phyloP scores from a whole-genome alignment of 371 early-diverging fungal species.

The Cokeromyces recurvatus region DNA sequence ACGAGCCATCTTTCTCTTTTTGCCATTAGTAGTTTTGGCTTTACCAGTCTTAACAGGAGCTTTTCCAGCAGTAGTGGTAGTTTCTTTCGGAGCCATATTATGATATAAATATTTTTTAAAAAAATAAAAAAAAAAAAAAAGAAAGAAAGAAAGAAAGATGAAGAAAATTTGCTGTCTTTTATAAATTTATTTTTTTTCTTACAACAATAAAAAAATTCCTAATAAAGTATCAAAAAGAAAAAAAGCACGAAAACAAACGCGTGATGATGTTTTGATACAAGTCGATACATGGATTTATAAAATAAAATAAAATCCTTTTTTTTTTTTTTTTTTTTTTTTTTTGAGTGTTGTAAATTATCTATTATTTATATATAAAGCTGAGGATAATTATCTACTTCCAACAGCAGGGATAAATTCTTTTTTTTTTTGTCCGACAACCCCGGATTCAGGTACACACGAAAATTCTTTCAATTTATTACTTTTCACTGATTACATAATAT shows the following conservation, averaged over 20 bases:
- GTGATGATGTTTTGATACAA: too few relatives aligned
- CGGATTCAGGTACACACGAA: too few relatives aligned
- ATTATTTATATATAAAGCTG: too few relatives aligned
- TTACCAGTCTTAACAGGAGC: slow-evolving; percentile 10
- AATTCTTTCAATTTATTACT: too few relatives aligned
- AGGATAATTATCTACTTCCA: too few relatives aligned
- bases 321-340: too few relatives aligned
- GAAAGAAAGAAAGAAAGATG: background rate
- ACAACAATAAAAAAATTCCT: background rate
- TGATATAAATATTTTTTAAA: background rate
- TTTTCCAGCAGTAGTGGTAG: slow-evolving; percentile 9
- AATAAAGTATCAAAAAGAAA: background rate
- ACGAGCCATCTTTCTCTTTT: slow-evolving; percentile 62
- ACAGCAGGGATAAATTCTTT: too few relatives aligned
- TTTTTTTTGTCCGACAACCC: too few relatives aligned
- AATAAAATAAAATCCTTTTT: too few relatives aligned
- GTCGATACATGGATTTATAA: too few relatives aligned
- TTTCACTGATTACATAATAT: too few relatives aligned
- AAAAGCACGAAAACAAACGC: background rate
- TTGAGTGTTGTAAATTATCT: too few relatives aligned
- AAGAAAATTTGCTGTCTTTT: background rate
- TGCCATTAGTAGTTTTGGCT: slow-evolving; percentile 22
- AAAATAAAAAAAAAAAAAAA: background rate
- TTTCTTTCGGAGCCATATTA: slow-evolving; percentile 24
- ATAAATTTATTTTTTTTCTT: background rate